Evolutionary conservation across 1,284 basidiomycete species (phyloP).

Genomic region (Porodaedalea pini): DNA sequence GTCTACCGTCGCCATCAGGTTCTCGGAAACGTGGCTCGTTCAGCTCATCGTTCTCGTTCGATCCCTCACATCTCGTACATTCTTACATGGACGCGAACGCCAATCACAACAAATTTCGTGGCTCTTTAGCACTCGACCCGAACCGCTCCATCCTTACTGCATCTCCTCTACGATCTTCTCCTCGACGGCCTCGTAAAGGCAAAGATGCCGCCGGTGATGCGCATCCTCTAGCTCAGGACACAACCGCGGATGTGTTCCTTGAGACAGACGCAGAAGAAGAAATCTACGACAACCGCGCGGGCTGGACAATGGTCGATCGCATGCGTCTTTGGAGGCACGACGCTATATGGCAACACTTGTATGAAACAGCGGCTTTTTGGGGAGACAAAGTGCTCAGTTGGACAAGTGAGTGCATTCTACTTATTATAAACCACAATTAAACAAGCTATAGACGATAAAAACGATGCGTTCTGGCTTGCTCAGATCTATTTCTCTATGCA

Average conservation of each 20-base stretch:
- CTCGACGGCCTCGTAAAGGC: constrained; percentile 42
- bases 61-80: constrained; percentile 67
- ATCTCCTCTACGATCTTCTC: constrained; percentile 64
- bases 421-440: constrained; percentile 7
- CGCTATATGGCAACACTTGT: constrained; percentile 96
- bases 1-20: constrained; percentile 40
- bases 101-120: constrained; percentile 41
- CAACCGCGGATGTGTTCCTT: constrained; percentile 72
- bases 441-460: constrained; percentile 68
- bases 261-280: constrained; percentile 48
- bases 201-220: constrained; percentile 45
- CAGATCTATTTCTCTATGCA: constrained; percentile 96
- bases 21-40: constrained; percentile 60
- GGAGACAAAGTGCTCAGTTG: constrained; percentile 93
- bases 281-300: constrained; percentile 50
- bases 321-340: constrained; percentile 97
- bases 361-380: constrained; percentile 98
- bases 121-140: constrained; percentile 62
- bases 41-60: constrained; percentile 79
- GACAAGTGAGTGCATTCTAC: constrained; percentile 68
- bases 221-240: constrained; percentile 68
- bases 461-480: constrained; percentile 98
- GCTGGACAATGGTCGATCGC: constrained; percentile 88
- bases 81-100: constrained; percentile 60
- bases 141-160: constrained; percentile 68